phyloP scores from a whole-genome alignment of 306 rosid genomes.

The Comarum palustre region DNA sequence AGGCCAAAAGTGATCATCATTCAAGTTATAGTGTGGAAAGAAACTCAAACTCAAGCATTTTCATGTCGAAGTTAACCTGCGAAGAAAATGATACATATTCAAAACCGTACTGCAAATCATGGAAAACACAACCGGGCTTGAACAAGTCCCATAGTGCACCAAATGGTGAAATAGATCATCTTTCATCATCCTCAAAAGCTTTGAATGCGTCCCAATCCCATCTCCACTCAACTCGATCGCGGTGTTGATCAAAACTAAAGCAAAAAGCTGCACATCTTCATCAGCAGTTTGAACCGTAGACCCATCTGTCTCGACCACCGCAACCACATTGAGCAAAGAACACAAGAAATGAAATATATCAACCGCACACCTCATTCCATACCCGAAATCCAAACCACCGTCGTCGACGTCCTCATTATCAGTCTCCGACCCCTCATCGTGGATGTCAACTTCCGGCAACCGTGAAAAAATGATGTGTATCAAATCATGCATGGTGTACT shows the following conservation, averaged over 20 bases:
- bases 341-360: slow-evolving; percentile 81
- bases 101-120: slow-evolving; percentile 92
- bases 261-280: slow-evolving; percentile 79
- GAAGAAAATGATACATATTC: slow-evolving; percentile 72
- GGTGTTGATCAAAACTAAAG: slow-evolving; percentile 67
- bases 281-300: slow-evolving; percentile 49
- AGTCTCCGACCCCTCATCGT: slow-evolving; percentile 42
- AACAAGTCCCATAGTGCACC: slow-evolving; percentile 70
- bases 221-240: slow-evolving; percentile 82
- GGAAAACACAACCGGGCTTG: slow-evolving; percentile 73
- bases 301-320: slow-evolving; percentile 55
- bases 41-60: slow-evolving; percentile 8
- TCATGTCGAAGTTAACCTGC: slow-evolving; percentile 44
- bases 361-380: slow-evolving; percentile 62
- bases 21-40: not conserved
- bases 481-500: slow-evolving; percentile 80
- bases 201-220: slow-evolving; percentile 63
- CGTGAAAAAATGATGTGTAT: slow-evolving; percentile 61
- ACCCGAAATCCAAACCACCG: slow-evolving; percentile 37
- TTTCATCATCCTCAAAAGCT: slow-evolving; percentile 80
- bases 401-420: slow-evolving; percentile 49
- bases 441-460: slow-evolving; percentile 50
- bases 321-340: slow-evolving; percentile 75
- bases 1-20: not conserved
- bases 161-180: slow-evolving; percentile 88